Base-by-base conservation (phyloP, 305 asterid genomes). In the Fraxinus sp. region DNA sequence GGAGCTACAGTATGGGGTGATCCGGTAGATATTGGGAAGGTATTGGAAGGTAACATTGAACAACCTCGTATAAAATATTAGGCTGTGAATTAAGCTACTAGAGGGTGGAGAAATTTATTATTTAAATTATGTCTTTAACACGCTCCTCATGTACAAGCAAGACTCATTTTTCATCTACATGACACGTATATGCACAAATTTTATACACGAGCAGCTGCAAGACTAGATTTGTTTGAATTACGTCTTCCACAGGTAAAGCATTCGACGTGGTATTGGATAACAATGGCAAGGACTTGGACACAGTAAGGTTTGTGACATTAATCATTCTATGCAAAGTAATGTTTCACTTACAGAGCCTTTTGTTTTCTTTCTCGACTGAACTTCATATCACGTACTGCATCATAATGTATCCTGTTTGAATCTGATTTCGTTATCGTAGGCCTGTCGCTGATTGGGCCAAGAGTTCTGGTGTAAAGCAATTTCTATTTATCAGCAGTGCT, bases 361-460 rank as follows among this genome's bases (percentile, higher is more conserved):
- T 46, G 18, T n/a, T 18, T 55, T 55, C 26, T 55, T 55, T 10
- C 24, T 55, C 7, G 66, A 55, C 66, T 55, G 66, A 55, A 18
- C 26, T 18, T n/a, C 10, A 6, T 22, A 55, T n/a, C 10, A n/a
- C 9, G 10, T 55, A 35, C 8, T 14, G 24, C 20, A n/a, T 16
- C 64, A 14, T 55, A 55, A n/a, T 20, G 28, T 59, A 59, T 26
- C 3, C 9, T 20, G 28, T 18, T 59, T 59, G 26, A 4, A 20
- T 18, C 70, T 59, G 70, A 41, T 46, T 55, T 57, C 74, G 74
- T n/a, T 62, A 62, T 83, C 36, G 76, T 86, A 95, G 97, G 89
- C 98, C 99, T 26, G 98, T 96, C 79, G 97, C 89, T 78, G 98
- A 94, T 87, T 96, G 98, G 98, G 98, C 95, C 6, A 94, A 94